Conservation (phyloP, 345 rosid genomes). For the Syzygium aqueum region DNA sequence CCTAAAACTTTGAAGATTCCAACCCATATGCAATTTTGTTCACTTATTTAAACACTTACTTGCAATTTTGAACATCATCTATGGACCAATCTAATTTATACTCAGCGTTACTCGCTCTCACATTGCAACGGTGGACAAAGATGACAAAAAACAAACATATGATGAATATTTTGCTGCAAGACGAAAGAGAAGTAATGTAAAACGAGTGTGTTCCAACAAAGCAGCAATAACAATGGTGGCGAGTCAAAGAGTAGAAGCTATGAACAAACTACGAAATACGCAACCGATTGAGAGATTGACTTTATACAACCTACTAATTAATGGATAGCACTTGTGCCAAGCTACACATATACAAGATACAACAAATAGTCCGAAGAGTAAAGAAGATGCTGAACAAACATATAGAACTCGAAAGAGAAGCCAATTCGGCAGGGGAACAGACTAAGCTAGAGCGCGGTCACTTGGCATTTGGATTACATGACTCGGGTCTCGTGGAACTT, state of each 20-base stretch:
- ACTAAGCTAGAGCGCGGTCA: conserved; percentile 11
- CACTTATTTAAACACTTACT: too few relatives aligned
- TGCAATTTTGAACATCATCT: too few relatives aligned
- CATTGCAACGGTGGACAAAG: background rate
- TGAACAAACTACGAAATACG: background rate
- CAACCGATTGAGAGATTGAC: background rate
- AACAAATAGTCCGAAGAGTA: background rate
- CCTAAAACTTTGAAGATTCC: too few relatives aligned
- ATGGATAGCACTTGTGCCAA: background rate
- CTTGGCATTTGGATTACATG: background rate
- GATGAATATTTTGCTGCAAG: background rate
- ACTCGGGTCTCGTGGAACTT: conserved; percentile 37
- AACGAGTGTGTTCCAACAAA: background rate
- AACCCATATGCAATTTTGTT: too few relatives aligned
- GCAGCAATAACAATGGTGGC: background rate
- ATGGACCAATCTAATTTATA: too few relatives aligned
- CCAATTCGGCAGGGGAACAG: conserved; percentile 6
- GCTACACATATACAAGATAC: background rate
- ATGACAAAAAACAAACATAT: background rate
- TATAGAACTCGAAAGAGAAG: background rate
- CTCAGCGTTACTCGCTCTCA: background rate
- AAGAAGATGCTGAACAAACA: background rate
- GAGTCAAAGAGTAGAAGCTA: background rate
- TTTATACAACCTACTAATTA: background rate
- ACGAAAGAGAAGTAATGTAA: background rate